Percentiles rank a stretch among this genome's conserved stretches.
Evolutionary conservation across 2,329 filamentous ascomycete species (phyloP).

Genomic region (Ophiostoma piceae): DNA sequence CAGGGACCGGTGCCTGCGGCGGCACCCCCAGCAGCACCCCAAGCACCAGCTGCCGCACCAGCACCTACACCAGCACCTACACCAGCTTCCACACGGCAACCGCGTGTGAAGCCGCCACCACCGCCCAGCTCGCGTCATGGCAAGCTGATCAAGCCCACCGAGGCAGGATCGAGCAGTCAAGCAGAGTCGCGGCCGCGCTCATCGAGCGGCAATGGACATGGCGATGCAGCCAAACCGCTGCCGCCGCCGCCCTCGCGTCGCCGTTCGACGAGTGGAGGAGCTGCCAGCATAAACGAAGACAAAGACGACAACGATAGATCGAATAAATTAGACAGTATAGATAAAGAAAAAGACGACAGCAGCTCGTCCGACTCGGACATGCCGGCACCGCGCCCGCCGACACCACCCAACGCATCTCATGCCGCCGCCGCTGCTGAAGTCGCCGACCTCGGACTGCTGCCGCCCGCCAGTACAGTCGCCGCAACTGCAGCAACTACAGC

Average conservation of each 20-base stretch:
- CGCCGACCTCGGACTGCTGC: slow-evolving; percentile 15
- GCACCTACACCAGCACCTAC: slow-evolving; percentile 41
- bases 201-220: slow-evolving; percentile 32
- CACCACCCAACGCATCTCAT: slow-evolving; percentile 37
- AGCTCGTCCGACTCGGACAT: neutral
- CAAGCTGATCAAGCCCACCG: slow-evolving; percentile 57
- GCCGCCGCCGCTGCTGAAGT: slow-evolving; percentile 29
- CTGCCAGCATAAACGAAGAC: slow-evolving; percentile 40
- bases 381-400: slow-evolving; percentile 36
- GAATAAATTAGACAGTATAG: slow-evolving; percentile 38
- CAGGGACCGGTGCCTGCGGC: slow-evolving; percentile 46
- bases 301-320: slow-evolving; percentile 44
- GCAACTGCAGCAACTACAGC: neutral
- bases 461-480: slow-evolving; percentile 7
- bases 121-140: slow-evolving; percentile 75
- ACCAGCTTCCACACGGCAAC: slow-evolving; percentile 38
- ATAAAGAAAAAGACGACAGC: slow-evolving; percentile 30
- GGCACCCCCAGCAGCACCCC: slow-evolving; percentile 56
- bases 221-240: slow-evolving; percentile 58
- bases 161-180: slow-evolving; percentile 17
- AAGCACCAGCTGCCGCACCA: slow-evolving; percentile 41
- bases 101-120: slow-evolving; percentile 55
- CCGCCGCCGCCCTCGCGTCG: slow-evolving; percentile 49
- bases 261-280: slow-evolving; percentile 24
- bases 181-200: slow-evolving; percentile 33